These are phyloP conservation scores for Phytopythium cucurbitacearum DNA, from an alignment of 352 stramenopile species.

Conservation along the genomic window DNA sequence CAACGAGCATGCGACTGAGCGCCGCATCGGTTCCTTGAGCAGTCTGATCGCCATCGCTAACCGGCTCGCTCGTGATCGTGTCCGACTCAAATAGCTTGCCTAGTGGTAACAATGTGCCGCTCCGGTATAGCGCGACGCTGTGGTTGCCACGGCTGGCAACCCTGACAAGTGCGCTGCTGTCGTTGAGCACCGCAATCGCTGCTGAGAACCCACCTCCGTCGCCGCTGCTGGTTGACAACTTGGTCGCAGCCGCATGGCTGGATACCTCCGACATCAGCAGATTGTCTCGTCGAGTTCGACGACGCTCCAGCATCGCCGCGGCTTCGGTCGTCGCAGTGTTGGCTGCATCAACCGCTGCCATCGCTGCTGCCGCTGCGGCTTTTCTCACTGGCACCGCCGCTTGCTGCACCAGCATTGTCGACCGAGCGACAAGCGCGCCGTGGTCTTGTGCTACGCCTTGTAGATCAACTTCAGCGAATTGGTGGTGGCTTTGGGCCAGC, in stretches of 20 bases:
- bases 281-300: slow-evolving; percentile 2
- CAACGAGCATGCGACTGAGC: slow-evolving; percentile 49
- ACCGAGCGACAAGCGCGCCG: slow-evolving; percentile 22
- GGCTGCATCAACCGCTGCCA: slow-evolving; percentile 24
- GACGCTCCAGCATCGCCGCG: slow-evolving; percentile 16
- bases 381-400: slow-evolving; percentile 2
- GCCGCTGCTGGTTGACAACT: too few relatives aligned
- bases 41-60: slow-evolving; percentile 3
- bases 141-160: slow-evolving; percentile 33
- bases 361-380: slow-evolving; percentile 12
- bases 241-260: too few relatives aligned
- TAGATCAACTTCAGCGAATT: slow-evolving; percentile 38
- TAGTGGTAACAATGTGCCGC: slow-evolving; percentile 27
- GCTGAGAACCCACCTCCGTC: slow-evolving; percentile 2
- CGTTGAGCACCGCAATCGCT: slow-evolving; percentile 9
- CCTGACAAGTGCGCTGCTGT: slow-evolving; percentile 32
- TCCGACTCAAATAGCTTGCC: slow-evolving; percentile 19
- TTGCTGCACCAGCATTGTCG: slow-evolving; percentile 19
- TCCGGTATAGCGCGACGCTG: slow-evolving; percentile 43
- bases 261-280: too few relatives aligned
- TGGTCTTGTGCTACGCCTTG: slow-evolving; percentile 2
- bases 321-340: slow-evolving; percentile 18
- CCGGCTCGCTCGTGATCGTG: neutral
- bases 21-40: slow-evolving; percentile 21
- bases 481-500: slow-evolving; percentile 12